Conservation (phyloP, 2,329 filamentous ascomycete species). For the Verticillium zaregamsianum region DNA sequence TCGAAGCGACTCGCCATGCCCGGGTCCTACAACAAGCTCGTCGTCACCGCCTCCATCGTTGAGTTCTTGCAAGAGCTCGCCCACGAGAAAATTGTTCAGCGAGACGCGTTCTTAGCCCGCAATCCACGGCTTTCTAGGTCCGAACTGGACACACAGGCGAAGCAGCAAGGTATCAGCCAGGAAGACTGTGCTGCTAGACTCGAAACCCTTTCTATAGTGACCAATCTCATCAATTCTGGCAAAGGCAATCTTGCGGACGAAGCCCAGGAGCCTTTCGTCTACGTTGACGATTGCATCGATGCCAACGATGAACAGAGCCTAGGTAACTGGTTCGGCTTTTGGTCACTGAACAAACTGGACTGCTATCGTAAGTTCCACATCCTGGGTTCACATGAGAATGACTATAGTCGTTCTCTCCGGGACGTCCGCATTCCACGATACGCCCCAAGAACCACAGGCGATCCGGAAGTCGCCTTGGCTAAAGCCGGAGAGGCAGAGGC, state of each 20-base stretch:
- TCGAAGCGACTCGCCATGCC: background rate
- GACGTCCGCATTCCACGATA: constrained; percentile 6
- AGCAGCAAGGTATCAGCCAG: background rate
- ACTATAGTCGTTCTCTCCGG: constrained; percentile 4
- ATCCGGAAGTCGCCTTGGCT: constrained; percentile 14
- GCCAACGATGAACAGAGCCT: constrained; percentile 58
- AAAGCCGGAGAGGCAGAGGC: background rate
- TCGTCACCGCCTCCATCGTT: constrained; percentile 22
- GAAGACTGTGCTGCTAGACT: constrained; percentile 9
- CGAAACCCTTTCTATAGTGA: constrained; percentile 9
- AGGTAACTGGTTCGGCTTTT: constrained; percentile 60
- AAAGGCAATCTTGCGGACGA: constrained; percentile 26
- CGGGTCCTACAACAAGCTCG: constrained; percentile 16
- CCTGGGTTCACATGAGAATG: constrained; percentile 38
- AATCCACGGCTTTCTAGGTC: background rate
- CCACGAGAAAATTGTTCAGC: background rate
- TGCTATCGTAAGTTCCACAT: constrained; percentile 51
- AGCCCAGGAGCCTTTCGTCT: constrained; percentile 34
- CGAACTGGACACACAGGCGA: background rate
- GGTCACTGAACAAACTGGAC: constrained; percentile 46
- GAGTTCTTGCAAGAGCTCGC: constrained; percentile 24
- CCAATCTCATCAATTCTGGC: constrained; percentile 11
- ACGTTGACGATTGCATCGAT: constrained; percentile 44
- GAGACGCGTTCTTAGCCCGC: background rate
- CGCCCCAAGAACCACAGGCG: constrained; percentile 6